Percentiles rank a stretch among this genome's conserved stretches.
Evolutionary conservation across 129 eudicot genomes (phyloP).

Genomic region (Escallonia rubra): DNA sequence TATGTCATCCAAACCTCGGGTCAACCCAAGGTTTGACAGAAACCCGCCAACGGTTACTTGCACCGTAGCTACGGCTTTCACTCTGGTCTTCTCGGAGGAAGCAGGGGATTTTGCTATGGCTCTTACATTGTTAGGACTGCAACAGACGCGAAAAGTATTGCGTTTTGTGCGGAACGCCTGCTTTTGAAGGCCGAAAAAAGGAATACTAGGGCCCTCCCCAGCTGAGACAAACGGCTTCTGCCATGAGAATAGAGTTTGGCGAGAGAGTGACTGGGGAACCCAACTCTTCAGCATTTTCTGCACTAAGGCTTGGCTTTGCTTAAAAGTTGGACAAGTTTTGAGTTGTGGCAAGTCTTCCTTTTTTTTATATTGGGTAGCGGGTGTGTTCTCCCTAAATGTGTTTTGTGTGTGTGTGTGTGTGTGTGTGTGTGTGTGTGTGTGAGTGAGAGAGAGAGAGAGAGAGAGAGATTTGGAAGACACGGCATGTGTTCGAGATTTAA

Average conservation of each 20-base stretch:
- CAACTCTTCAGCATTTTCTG: no score
- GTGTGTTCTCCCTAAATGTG: no score
- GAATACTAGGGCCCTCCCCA: neutral
- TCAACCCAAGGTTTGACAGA: slow-evolving; percentile 13
- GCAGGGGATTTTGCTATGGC: slow-evolving; percentile 4
- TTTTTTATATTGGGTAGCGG: no score
- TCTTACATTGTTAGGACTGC: neutral
- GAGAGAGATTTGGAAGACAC: no score
- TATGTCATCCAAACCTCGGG: slow-evolving; percentile 26
- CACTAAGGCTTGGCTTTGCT: no score
- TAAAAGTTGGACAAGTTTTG: no score
- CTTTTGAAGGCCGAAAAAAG: neutral
- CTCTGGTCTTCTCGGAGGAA: neutral
- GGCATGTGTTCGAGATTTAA: no score
- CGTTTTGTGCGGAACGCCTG: neutral
- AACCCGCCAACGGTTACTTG: slow-evolving; percentile 19
- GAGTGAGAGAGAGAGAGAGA: no score
- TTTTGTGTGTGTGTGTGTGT: no score
- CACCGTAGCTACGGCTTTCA: slow-evolving; percentile 23
- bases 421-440: no score
- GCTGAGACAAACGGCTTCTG: slow-evolving; percentile 7
- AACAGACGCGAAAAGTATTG: neutral
- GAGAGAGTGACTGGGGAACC: neutral
- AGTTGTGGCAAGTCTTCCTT: no score
- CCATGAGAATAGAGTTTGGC: slow-evolving; percentile 5